A percentile compares a stretch with the other conserved stretches of the same genome.
Conservation (phyloP, 2,329 filamentous ascomycete genomes). For the Cercospora brassicicola region DNA sequence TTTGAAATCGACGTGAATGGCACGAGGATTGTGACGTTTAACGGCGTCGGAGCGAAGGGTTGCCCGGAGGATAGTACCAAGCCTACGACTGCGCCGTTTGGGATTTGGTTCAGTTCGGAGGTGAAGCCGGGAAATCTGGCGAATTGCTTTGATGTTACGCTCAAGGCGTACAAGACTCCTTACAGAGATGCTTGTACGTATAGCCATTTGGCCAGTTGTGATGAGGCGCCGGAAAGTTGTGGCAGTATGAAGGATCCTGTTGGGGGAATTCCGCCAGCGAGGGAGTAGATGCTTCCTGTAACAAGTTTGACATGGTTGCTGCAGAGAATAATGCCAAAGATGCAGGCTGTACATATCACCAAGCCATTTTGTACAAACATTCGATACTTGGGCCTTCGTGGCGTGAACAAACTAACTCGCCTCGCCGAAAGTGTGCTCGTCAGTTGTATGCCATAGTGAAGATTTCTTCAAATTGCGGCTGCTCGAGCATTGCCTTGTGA, state of each 20-base stretch:
- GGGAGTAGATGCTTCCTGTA: neutral
- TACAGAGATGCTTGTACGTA: neutral
- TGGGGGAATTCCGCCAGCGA: neutral
- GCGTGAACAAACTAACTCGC: too few relatives aligned
- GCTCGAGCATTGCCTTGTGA: too few relatives aligned
- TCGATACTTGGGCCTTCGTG: neutral
- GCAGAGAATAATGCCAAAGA: too few relatives aligned
- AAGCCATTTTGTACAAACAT: neutral
- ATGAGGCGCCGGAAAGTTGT: neutral
- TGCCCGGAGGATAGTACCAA: neutral
- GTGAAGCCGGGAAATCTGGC: neutral
- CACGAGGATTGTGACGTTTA: neutral
- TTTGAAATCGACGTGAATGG: neutral
- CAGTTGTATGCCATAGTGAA: too few relatives aligned
- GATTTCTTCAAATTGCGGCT: too few relatives aligned
- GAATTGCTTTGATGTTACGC: neutral
- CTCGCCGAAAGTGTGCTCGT: too few relatives aligned
- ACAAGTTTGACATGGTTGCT: too few relatives aligned
- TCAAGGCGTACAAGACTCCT: neutral
- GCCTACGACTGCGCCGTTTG: neutral
- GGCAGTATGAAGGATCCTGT: neutral
- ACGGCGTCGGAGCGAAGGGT: neutral
- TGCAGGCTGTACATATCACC: too few relatives aligned
- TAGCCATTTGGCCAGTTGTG: neutral
- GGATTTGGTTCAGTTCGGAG: neutral